Conservation (phyloP, 176 grass and related monocot species). For the Oryza coarctata region DNA sequence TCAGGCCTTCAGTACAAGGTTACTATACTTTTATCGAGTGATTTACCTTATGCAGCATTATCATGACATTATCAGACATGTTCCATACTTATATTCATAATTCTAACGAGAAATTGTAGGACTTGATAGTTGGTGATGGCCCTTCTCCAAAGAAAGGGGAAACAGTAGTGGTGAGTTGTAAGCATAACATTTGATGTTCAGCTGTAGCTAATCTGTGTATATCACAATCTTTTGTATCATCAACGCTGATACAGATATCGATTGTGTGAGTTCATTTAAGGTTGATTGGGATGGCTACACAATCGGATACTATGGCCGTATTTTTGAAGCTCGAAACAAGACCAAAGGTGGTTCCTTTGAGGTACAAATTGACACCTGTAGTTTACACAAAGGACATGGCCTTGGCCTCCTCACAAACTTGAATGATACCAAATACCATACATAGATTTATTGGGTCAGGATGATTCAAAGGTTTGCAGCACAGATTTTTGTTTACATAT, state of each 20-base stretch:
- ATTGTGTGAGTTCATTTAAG: constrained; percentile 52
- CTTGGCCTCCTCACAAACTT: no score
- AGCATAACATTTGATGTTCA: constrained; percentile 30
- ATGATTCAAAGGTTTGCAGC: neutral
- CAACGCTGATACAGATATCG: constrained; percentile 38
- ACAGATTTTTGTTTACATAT: constrained; percentile 17
- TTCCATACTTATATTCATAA: neutral
- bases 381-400: neutral
- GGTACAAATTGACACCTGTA: constrained; percentile 45
- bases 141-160: constrained; percentile 72
- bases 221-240: neutral
- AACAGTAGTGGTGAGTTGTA: constrained; percentile 75
- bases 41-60: constrained; percentile 20
- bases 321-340: constrained; percentile 99
- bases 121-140: constrained; percentile 75
- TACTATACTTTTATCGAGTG: neutral
- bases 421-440: no score
- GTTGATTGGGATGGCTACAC: constrained; percentile 99
- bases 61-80: neutral
- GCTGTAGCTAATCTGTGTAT: neutral
- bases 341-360: constrained; percentile 99
- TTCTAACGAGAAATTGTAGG: constrained; percentile 51
- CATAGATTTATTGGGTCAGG: no score
- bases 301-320: constrained; percentile 97
- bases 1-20: constrained; percentile 99